These are phyloP conservation scores for Vickermania spadyakhi DNA, from an alignment of 208 protist genomes.

Conservation along the genomic window DNA sequence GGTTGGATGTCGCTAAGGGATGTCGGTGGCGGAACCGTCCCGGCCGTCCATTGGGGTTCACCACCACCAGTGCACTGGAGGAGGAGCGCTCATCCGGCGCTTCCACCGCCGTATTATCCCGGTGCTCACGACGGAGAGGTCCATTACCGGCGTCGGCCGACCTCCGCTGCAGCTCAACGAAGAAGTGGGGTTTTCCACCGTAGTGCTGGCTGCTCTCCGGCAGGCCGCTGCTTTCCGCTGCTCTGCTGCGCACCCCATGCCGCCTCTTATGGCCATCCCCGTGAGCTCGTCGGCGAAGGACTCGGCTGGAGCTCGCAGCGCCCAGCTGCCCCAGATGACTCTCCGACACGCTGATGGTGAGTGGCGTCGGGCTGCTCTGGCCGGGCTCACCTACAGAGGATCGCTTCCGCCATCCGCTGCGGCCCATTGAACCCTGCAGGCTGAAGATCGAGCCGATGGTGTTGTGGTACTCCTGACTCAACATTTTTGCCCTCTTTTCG, in stretches of 20 bases:
- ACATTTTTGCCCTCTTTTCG: slow-evolving; percentile 23
- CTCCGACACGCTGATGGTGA: background rate
- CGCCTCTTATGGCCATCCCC: background rate
- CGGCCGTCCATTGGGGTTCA: background rate
- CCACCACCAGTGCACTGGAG: background rate
- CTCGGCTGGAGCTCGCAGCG: background rate
- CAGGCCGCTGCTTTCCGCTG: background rate
- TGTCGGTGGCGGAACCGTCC: background rate
- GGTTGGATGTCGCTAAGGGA: background rate
- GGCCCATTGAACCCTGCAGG: slow-evolving; percentile 4
- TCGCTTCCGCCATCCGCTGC: slow-evolving; percentile 5
- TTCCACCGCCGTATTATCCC: background rate
- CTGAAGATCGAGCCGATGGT: background rate
- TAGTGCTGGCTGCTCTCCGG: background rate
- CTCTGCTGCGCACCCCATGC: background rate
- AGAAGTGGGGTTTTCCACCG: no score
- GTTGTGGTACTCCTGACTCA: background rate
- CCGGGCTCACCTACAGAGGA: background rate
- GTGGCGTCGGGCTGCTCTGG: background rate
- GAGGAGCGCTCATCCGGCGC: background rate
- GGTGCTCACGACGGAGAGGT: no score
- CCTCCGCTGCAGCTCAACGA: no score
- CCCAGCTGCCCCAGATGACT: background rate
- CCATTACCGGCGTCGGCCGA: background rate
- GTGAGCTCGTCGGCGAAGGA: background rate